Percentiles rank a stretch among this genome's conserved stretches.
These are phyloP conservation scores for Suhomyces chickasaworum DNA, from an alignment of 1,139 yeast species.

Conservation along the genomic window DNA sequence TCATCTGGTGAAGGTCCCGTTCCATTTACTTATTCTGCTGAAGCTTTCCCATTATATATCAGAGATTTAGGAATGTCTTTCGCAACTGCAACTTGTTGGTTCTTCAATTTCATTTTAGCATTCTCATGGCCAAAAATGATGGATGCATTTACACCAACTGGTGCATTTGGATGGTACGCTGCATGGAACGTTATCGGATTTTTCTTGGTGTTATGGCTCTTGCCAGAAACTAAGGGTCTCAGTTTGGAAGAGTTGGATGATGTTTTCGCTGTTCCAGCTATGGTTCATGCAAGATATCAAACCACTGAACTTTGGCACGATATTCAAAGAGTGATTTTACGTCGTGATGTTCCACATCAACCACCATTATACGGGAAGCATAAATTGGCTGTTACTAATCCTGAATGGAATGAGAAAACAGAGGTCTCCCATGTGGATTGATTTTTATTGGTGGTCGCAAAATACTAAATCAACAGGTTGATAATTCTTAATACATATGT, in stretches of 20 bases:
- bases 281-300: constrained; percentile 59
- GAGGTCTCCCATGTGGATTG: constrained; percentile 51
- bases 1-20: constrained; percentile 91
- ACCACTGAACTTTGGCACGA: constrained; percentile 45
- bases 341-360: constrained; percentile 47
- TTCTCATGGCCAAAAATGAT: constrained; percentile 80
- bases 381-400: constrained; percentile 56
- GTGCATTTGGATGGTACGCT: constrained; percentile 89
- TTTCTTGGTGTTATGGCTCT: constrained; percentile 63
- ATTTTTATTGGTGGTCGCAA: not conserved
- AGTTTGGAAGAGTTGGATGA: constrained; percentile 74
- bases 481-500: not conserved
- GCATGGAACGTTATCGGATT: constrained; percentile 83
- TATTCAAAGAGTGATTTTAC: constrained; percentile 43
- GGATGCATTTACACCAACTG: constrained; percentile 68
- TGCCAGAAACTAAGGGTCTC: constrained; percentile 70
- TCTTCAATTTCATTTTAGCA: constrained; percentile 77
- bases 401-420: constrained; percentile 62
- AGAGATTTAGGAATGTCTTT: constrained; percentile 85
- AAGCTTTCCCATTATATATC: constrained; percentile 80
- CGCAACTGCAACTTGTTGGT: constrained; percentile 89
- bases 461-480: not conserved
- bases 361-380: constrained; percentile 59
- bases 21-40: constrained; percentile 87
- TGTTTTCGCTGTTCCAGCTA: constrained; percentile 59